Conservation (phyloP, 2,329 filamentous ascomycete genomes). For the Clonostachys byssicola region DNA sequence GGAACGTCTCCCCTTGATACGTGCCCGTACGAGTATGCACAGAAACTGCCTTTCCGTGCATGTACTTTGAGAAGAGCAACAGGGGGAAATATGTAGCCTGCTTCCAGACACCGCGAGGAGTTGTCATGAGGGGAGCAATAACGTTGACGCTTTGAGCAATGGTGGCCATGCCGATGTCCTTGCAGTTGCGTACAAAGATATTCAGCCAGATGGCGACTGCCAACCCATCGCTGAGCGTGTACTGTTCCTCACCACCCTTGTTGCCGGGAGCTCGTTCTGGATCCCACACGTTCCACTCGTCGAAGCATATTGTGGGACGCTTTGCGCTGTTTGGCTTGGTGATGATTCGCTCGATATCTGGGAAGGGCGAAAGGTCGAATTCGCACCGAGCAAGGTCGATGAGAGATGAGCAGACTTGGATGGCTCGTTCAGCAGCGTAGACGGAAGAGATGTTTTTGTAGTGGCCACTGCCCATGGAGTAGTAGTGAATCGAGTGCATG, state of each 20-base stretch:
- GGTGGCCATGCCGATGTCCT: conserved; percentile 72
- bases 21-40: conserved; percentile 58
- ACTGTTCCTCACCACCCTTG: conserved; percentile 68
- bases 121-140: conserved; percentile 74
- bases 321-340: conserved; percentile 34
- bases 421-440: conserved; percentile 68
- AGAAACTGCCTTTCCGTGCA: conserved; percentile 68
- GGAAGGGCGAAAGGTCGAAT: conserved; percentile 49
- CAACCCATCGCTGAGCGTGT: conserved; percentile 71
- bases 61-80: conserved; percentile 56
- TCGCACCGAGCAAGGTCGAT: conserved; percentile 73
- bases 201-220: conserved; percentile 75
- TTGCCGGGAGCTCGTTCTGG: conserved; percentile 66
- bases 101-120: conserved; percentile 55
- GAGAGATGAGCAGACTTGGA: conserved; percentile 62
- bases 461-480: conserved; percentile 59
- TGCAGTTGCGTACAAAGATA: conserved; percentile 69
- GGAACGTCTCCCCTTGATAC: conserved; percentile 64
- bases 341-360: too few species aligned
- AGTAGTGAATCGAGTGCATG: conserved; percentile 80
- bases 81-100: conserved; percentile 76
- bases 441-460: conserved; percentile 50
- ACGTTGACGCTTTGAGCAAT: conserved; percentile 78
- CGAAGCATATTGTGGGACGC: conserved; percentile 70
- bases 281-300: conserved; percentile 86